Conservation (phyloP, 306 rosid species). For the Quercus robur region DNA sequence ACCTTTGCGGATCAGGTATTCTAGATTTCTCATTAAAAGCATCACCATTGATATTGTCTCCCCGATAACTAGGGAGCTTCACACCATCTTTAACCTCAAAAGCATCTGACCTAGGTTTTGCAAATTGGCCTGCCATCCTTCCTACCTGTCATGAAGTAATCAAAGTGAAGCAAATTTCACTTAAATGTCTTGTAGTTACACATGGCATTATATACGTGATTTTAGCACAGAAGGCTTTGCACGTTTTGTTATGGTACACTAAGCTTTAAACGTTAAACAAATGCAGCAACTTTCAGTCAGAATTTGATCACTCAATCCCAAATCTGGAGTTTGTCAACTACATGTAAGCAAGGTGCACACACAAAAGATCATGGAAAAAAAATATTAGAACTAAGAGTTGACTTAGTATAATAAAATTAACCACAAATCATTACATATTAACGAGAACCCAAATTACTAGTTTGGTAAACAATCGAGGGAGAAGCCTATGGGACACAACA, state of each 20-base stretch:
- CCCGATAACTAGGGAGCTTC: conserved; percentile 37
- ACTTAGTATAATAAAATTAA: neutral
- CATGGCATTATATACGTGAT: neutral
- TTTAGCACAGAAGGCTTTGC: neutral
- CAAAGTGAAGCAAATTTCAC: neutral
- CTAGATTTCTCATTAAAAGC: conserved; percentile 36
- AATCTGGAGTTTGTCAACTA: neutral
- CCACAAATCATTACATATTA: neutral
- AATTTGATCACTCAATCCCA: neutral
- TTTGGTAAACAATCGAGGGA: neutral
- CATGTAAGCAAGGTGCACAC: neutral
- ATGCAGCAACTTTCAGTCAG: neutral
- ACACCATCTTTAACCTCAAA: conserved; percentile 40
- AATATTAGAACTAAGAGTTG: neutral
- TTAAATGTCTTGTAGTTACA: neutral
- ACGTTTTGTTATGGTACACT: neutral
- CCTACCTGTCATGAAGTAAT: conserved; percentile 23
- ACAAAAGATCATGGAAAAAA: neutral
- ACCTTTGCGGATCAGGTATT: conserved; percentile 39
- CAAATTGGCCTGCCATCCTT: conserved; percentile 48
- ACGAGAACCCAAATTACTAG: neutral
- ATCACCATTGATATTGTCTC: conserved; percentile 41
- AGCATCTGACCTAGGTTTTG: conserved; percentile 37
- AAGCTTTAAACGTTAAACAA: neutral
- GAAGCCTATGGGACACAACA: neutral